Base-by-base conservation (phyloP, 352 stramenopile species). In the Hyaloperonospora brassicae region DNA sequence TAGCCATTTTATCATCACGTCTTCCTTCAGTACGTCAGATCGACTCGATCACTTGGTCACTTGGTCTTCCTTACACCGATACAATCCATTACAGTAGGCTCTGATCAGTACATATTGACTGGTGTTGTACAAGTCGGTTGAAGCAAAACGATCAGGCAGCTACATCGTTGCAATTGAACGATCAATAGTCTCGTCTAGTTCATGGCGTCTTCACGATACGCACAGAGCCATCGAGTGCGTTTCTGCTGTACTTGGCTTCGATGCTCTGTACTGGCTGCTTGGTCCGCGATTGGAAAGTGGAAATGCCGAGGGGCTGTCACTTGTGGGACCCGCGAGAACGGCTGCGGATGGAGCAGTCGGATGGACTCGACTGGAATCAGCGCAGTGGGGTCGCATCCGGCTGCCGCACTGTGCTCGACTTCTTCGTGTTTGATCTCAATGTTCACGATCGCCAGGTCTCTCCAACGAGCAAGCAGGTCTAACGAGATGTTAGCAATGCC, bases 401-500 rank as follows among this genome's bases (percentile, higher is more conserved):
- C 27, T 22, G 52, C 23, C 27, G 27, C 4, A 34, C 27, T 34
- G 6, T 59, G 41, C 14, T 36, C 47, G 12, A 57, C n/a, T 48
- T 87, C 78, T 47, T 78, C 60, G 62, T 89, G 76, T 55, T 79
- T 68, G 52, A 91, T 84, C 48, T 81, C 68, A 22, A 92, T 76
- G 57, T 87, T 86, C 27, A 92, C 82, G 49, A 80, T 78, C 47
- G 70, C 68, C 39, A 73, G 63, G 44, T 84, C 79, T 34, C 76
- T 76, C 82, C 82, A 92, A 31, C 79, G 75, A 31, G 80, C 69
- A 42, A 92, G 66, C 13, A 92, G 63, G 47, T 92, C 77, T 52
- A 86, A 83, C 1, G 73, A 82, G 21, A 89, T 76, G 23, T 53
- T 57, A 9, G 68, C 48, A 27, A 31, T 49, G 13, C 12, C 44